Evolutionary conservation across 176 grass and related monocot species (phyloP).

Genomic region (Tillandsia leiboldiana): DNA sequence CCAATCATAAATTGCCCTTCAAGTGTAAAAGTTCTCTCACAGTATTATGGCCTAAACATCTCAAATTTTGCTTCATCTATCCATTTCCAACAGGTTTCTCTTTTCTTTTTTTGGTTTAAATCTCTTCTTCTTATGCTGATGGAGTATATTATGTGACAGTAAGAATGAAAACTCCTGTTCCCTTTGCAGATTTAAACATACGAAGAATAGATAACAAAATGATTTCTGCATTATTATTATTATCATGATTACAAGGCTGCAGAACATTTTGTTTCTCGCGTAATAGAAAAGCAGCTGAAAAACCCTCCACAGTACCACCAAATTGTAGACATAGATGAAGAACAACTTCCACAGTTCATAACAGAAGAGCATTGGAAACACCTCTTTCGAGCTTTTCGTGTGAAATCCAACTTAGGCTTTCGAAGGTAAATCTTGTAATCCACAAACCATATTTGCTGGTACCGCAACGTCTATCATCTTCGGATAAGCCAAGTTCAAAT

Average conservation of each 20-base stretch:
- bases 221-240: neutral
- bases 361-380: neutral
- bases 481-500: constrained; percentile 71
- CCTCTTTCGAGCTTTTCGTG: constrained; percentile 1
- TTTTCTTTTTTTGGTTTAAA: too few species aligned
- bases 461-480: constrained; percentile 94
- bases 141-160: too few species aligned
- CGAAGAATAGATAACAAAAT: neutral
- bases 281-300: constrained; percentile 1
- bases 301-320: constrained; percentile 6
- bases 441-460: constrained; percentile 71
- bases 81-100: too few species aligned
- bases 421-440: constrained; percentile 55
- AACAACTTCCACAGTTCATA: neutral
- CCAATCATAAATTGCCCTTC: too few species aligned
- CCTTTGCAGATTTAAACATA: neutral
- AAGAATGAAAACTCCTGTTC: too few species aligned
- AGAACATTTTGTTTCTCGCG: neutral
- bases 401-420: constrained; percentile 32
- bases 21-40: too few species aligned
- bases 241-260: neutral
- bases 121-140: too few species aligned
- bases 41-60: too few species aligned
- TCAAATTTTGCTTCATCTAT: too few species aligned
- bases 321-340: constrained; percentile 29